These are phyloP conservation scores for Solanum tarapatanum DNA, from an alignment of 257 asterid genomes.

Conservation along the genomic window DNA sequence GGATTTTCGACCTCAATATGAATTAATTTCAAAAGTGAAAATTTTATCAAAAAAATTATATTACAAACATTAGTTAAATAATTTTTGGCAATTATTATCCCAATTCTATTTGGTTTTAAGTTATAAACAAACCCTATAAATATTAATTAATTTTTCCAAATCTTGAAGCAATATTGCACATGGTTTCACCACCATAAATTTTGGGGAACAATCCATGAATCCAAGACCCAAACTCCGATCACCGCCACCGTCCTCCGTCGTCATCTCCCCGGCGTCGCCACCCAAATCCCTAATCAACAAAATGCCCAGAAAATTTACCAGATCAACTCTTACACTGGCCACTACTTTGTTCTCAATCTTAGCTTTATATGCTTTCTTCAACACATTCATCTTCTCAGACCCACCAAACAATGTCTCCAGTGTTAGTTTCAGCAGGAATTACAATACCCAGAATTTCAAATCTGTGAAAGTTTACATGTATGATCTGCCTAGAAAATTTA, in stretches of 20 bases:
- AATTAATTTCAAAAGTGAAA: not conserved
- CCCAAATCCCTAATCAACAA: conserved; percentile 12
- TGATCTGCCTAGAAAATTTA: conserved; percentile 73
- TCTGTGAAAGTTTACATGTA: conserved; percentile 56
- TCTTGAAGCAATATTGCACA: not conserved
- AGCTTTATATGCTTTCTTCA: conserved; percentile 26
- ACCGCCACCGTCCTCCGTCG: not conserved
- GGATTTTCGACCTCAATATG: not conserved
- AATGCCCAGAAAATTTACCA: conserved; percentile 52
- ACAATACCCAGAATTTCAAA: not conserved
- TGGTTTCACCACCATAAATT: not conserved
- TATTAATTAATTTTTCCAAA: not conserved
- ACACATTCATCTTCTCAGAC: conserved; percentile 31
- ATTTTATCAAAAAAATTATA: too few species aligned
- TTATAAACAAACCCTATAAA: not conserved
- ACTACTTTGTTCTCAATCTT: conserved; percentile 30
- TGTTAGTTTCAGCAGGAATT: not conserved
- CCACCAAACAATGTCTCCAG: conserved; percentile 8
- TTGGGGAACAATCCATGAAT: conserved; percentile 4
- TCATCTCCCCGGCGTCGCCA: not conserved
- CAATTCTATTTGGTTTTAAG: not conserved
- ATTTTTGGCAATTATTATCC: not conserved
- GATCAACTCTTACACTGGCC: conserved; percentile 45
- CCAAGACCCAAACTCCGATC: conserved; percentile 22
- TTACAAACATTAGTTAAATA: too few species aligned